Evolutionary conservation across 306 rosid genomes (phyloP), one percentile per base, ranked within the genome.

Genomic region (Casuarina glauca): DNA sequence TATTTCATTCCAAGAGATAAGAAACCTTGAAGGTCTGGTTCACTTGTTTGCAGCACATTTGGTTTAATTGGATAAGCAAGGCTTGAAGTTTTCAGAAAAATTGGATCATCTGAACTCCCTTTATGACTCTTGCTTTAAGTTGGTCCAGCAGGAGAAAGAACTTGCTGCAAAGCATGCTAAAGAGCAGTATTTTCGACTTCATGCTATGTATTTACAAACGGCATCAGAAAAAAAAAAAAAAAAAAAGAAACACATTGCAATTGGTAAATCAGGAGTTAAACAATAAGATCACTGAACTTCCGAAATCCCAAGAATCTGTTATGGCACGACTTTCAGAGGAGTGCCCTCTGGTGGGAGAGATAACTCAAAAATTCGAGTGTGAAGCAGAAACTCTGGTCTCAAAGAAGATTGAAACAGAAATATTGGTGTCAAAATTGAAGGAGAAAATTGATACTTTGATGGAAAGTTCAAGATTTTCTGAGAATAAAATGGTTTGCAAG

Each of bases 41-140:
- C 89, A 87, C 72, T 75, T 80, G 77, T 80, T 87, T 80, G 85
- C 85, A 75, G 68, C 84, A 55, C 84, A 81, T 74, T 76, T 92
- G 87, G 81, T 83, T 76, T 83, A 88, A 78, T 73, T 90, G 85
- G 97, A 92, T 79, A 87, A 74, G 72, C 86, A 83, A 76, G 89
- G 90, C 87, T 80, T 83, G 82, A 84, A 69, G 61, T 86, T 92
- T 80, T 79, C 85, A 74, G 86, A 76, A 69, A 88, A 91, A 82
- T 92, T 95, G 76, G 89, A 89, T 71, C 85, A 83, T 83, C 84
- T 95, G 83, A 86, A 73, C 87, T 83, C 80, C 74, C 91, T 91
- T 38, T 79, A 88, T 74, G 92, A 85, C 80, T 80, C 88, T 46
- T 88, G 86, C 89, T 88, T 91, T 81, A 84, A 76, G 84, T 77